Percentiles rank a stretch among this genome's conserved stretches.
phyloP scores from a whole-genome alignment of 805 yeast genomes.

The Komagataella pastoris region DNA sequence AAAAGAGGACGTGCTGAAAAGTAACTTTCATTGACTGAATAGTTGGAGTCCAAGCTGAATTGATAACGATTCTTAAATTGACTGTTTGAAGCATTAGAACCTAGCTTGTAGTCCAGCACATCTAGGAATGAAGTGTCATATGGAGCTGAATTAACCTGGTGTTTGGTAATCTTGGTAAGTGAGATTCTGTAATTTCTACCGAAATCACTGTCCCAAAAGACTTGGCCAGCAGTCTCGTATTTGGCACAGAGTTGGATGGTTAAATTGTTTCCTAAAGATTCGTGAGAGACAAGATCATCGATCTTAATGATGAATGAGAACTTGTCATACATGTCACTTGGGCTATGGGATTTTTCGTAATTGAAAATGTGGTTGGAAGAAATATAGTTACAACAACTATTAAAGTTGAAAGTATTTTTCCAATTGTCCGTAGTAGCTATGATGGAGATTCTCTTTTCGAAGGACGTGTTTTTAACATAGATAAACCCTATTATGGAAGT shows the following conservation, averaged over 20 bases:
- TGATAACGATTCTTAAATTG: slow-evolving; percentile 2
- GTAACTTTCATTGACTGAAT: slow-evolving; percentile 13
- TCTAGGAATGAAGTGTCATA: not conserved
- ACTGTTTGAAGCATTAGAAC: slow-evolving; percentile 1
- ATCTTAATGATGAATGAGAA: slow-evolving; percentile 37
- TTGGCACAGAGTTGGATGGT: slow-evolving; percentile 25
- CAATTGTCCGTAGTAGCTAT: slow-evolving; percentile 38
- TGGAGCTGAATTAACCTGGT: slow-evolving; percentile 1
- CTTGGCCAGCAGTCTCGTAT: slow-evolving; percentile 18
- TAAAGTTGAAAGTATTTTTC: slow-evolving; percentile 17
- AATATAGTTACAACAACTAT: slow-evolving; percentile 19
- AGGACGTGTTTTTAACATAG: slow-evolving; percentile 23
- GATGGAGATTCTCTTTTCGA: slow-evolving; percentile 25
- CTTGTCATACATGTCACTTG: slow-evolving; percentile 21
- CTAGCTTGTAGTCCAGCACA: not conserved
- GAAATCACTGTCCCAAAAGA: slow-evolving; percentile 28
- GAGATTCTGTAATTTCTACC: slow-evolving; percentile 22
- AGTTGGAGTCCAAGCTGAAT: slow-evolving; percentile 15
- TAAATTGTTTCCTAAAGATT: slow-evolving; percentile 12
- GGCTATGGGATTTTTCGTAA: slow-evolving; percentile 23
- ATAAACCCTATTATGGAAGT: slow-evolving; percentile 27
- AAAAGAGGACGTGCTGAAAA: slow-evolving; percentile 1
- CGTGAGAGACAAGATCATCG: slow-evolving; percentile 15
- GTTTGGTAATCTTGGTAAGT: slow-evolving; percentile 12
- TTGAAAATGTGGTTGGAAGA: slow-evolving; percentile 26